Conservation (phyloP, 805 yeast genomes). For the Candida wancherniae region DNA sequence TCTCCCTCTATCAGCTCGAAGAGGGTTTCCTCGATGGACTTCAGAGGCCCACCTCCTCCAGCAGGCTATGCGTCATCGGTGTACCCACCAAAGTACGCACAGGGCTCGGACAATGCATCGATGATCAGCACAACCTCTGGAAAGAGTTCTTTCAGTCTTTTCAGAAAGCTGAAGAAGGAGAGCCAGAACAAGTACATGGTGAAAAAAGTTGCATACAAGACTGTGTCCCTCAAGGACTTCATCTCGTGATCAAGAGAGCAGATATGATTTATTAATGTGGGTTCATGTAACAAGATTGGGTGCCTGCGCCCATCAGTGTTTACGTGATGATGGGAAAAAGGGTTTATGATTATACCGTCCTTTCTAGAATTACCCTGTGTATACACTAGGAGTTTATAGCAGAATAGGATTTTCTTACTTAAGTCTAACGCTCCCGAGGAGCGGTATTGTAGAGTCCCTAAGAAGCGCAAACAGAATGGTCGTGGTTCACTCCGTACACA, state of each 20-base stretch:
- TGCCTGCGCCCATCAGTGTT: too few species aligned
- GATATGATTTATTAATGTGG: too few species aligned
- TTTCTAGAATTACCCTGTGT: too few species aligned
- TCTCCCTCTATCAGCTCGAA: constrained; percentile 6
- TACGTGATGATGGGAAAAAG: too few species aligned
- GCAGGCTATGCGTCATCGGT: constrained; percentile 10
- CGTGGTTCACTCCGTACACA: constrained; percentile 29
- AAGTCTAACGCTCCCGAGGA: too few species aligned
- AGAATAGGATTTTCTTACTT: too few species aligned
- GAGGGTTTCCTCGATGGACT: constrained; percentile 14
- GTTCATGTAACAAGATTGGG: too few species aligned
- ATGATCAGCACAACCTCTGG: constrained; percentile 1
- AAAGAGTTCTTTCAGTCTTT: constrained; percentile 1
- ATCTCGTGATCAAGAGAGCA: constrained; percentile 3
- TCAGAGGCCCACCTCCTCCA: constrained; percentile 6
- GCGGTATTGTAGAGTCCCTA: too few species aligned
- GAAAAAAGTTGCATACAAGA: constrained; percentile 21
- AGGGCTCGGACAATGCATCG: constrained; percentile 2
- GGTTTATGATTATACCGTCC: too few species aligned
- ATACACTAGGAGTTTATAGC: too few species aligned
- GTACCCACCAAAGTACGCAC: constrained; percentile 5
- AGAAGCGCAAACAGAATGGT: too few species aligned
- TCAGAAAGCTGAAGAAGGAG: constrained; percentile 3
- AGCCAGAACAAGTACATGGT: constrained; percentile 24
- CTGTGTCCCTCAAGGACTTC: constrained; percentile 15